These are phyloP conservation scores for Ophiostoma montium DNA, from an alignment of 2,329 filamentous ascomycete species.

Conservation along the genomic window DNA sequence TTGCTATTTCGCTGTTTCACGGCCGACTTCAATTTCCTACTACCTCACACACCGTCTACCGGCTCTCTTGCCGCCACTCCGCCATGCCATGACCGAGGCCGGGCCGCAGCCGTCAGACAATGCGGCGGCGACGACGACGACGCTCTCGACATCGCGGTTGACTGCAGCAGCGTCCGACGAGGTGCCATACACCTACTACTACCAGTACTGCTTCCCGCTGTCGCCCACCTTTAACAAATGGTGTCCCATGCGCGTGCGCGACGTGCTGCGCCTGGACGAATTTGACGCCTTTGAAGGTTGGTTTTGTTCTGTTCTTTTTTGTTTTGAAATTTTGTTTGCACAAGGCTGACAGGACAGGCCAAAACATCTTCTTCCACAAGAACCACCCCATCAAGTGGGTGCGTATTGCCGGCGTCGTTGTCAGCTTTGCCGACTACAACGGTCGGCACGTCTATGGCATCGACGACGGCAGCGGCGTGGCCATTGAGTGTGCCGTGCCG, in stretches of 20 bases:
- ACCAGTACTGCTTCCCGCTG: slow-evolving; percentile 48
- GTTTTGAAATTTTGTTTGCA: too few species aligned
- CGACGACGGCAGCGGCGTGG: slow-evolving; percentile 51
- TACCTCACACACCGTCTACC: background rate
- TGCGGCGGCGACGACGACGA: background rate
- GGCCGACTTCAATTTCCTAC: background rate
- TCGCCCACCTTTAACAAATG: slow-evolving; percentile 46
- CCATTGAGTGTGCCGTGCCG: slow-evolving; percentile 33
- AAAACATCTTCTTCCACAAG: slow-evolving; percentile 48
- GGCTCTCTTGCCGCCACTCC: background rate
- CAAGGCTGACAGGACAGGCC: slow-evolving; percentile 21
- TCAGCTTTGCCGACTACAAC: slow-evolving; percentile 41
- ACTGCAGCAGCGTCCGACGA: background rate
- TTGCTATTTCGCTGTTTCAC: background rate
- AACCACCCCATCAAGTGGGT: slow-evolving; percentile 71
- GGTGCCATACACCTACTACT: slow-evolving; percentile 27
- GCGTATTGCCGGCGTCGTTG: slow-evolving; percentile 54
- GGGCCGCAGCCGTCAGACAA: slow-evolving; percentile 12
- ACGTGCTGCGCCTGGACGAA: slow-evolving; percentile 33
- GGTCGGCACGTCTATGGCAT: slow-evolving; percentile 38
- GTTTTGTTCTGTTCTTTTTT: slow-evolving; percentile 1
- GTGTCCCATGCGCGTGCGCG: slow-evolving; percentile 39
- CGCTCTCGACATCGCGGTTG: background rate
- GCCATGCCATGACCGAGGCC: slow-evolving; percentile 36
- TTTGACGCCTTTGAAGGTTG: slow-evolving; percentile 40